Percentiles rank a stretch among this genome's conserved stretches.
These are phyloP conservation scores for Lachnellula cervina DNA, from an alignment of 2,329 filamentous ascomycete species.

Conservation along the genomic window DNA sequence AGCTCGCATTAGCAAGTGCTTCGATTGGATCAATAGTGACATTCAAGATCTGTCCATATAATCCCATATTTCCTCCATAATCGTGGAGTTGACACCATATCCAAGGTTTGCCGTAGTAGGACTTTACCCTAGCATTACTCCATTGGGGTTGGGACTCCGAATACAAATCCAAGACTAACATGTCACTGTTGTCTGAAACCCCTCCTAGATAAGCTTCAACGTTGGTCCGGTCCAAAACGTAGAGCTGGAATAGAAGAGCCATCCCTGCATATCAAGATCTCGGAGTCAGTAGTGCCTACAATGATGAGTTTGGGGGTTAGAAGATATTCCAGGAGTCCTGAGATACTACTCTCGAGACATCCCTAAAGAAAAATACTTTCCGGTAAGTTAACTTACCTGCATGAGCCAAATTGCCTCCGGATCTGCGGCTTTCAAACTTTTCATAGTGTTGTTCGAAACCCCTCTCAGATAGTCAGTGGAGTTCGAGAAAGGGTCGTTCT, in stretches of 20 bases:
- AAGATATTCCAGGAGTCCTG: too few species aligned
- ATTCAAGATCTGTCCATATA: slow-evolving; percentile 47
- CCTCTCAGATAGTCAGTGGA: slow-evolving; percentile 40
- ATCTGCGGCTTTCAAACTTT: slow-evolving; percentile 44
- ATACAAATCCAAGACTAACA: slow-evolving; percentile 48
- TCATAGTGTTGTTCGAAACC: slow-evolving; percentile 40
- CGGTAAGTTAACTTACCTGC: too few species aligned
- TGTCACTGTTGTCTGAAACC: slow-evolving; percentile 38
- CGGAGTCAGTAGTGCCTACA: too few species aligned
- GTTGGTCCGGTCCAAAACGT: slow-evolving; percentile 41
- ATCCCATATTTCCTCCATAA: slow-evolving; percentile 45
- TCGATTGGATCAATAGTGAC: slow-evolving; percentile 43
- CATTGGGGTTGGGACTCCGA: slow-evolving; percentile 47
- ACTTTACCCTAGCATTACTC: slow-evolving; percentile 40
- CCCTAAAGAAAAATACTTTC: too few species aligned
- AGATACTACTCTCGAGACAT: too few species aligned
- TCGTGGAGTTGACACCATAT: slow-evolving; percentile 50
- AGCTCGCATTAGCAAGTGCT: slow-evolving; percentile 35
- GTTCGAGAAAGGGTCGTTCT: slow-evolving; percentile 44
- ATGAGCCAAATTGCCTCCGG: slow-evolving; percentile 47
- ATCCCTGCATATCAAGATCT: slow-evolving; percentile 35
- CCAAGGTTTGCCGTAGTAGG: slow-evolving; percentile 49
- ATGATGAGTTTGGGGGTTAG: too few species aligned
- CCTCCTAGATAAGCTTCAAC: slow-evolving; percentile 46
- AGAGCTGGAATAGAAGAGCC: slow-evolving; percentile 42